Base-by-base conservation (phyloP, 441 rosid genomes). In the Syzygium malaccense region DNA sequence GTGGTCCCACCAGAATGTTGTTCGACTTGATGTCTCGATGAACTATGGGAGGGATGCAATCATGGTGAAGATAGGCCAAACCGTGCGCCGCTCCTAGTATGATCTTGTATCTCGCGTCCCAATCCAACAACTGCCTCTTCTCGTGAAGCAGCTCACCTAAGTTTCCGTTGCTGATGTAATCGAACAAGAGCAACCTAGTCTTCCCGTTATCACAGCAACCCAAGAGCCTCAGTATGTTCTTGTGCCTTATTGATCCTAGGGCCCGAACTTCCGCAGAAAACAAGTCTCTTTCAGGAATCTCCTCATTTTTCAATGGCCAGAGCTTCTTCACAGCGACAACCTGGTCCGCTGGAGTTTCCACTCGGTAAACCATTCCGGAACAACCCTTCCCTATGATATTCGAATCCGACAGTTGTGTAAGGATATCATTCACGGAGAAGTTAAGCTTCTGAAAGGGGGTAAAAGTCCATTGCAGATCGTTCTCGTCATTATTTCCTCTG, bases 311-410 rank as follows among this genome's bases (percentile, higher is more conserved):
- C 58, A 90, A 37, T 19, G 96, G 96, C 96, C 97, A 95, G 32
- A 95, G 93, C 92, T 94, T 95, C 93, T 95, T 95, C 89, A 95
- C 97, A n/a, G 97, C 96, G 49, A 95, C 89, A 32, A 93, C 91
- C 90, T 95, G 95, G 88, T 91, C 91, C 26, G 91, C 62, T 3
- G 96, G 93, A 58, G 95, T 92, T 88, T 94, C 96, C 14, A 94
- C 96, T 10, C 95, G 95, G 85, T 94, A 95, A 64, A 94, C 97
- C 93, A 94, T 89, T 32, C 97, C 97, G 2, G 97, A 95, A 89
- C 93, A 90, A 86, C 97, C 97, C 90, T 93, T 93, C 56, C 97
- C 97, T 11, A 95, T 80, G 60, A 94, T 83, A 88, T 94, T 95
- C 54, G 95, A 88, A 85, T 94, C 97, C 3, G 94, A 92, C 60